Evolutionary conservation across 169 alveolate species (phyloP).

Genomic region (Eimeria necatrix): DNA sequence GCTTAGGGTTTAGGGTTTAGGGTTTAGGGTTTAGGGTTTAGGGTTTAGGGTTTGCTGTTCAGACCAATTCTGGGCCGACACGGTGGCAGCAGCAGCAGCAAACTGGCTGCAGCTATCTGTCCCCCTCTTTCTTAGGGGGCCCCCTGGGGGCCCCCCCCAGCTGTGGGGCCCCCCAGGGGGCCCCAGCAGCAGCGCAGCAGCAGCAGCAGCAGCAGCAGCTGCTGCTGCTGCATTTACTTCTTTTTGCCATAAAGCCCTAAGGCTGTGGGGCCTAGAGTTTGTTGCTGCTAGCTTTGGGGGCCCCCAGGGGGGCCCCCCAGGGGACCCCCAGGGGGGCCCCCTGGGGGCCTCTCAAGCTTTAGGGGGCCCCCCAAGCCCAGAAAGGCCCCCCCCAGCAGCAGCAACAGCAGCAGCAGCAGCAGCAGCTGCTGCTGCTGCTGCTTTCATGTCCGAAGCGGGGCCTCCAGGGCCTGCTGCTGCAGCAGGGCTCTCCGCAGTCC

Average conservation of each 20-base stretch:
- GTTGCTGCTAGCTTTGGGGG: too few species aligned
- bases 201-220: too few species aligned
- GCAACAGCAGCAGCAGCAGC: too few species aligned
- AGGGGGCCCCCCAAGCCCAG: too few species aligned
- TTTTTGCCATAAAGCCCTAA: background rate
- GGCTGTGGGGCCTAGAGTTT: background rate
- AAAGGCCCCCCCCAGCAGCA: too few species aligned
- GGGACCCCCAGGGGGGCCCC: too few species aligned
- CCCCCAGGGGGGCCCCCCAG: too few species aligned
- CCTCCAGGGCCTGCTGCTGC: too few species aligned
- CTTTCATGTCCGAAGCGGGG: too few species aligned
- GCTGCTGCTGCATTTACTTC: background rate
- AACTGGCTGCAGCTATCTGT: background rate
- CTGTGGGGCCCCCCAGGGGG: background rate
- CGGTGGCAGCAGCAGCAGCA: background rate
- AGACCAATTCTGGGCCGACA: background rate
- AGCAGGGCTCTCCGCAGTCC: too few species aligned
- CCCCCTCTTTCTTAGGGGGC: background rate
- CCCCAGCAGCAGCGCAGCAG: background rate
- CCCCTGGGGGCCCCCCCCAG: background rate
- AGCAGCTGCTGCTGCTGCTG: too few species aligned
- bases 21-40: conserved; percentile 19
- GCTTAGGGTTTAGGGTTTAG: background rate
- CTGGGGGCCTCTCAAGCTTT: too few species aligned
- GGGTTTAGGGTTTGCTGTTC: background rate